phyloP scores from a whole-genome alignment of 2,329 filamentous ascomycete species.

The Emergomyces pasteurianus region DNA sequence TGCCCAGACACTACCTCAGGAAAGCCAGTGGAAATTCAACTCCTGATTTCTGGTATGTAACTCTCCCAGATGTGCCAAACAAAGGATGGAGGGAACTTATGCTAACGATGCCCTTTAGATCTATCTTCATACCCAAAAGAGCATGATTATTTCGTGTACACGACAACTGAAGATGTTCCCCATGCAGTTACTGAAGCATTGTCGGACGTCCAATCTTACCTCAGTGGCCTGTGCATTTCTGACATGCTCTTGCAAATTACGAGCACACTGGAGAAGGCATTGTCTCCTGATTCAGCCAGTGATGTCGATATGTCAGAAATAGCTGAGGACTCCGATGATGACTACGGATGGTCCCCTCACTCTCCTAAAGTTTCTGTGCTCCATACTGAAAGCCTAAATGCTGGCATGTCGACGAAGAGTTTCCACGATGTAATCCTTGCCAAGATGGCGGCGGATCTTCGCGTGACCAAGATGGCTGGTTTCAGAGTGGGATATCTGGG shows the following conservation, averaged over 20 bases:
- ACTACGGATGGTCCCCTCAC: constrained; percentile 21
- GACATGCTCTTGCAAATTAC: constrained; percentile 40
- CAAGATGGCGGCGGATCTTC: constrained; percentile 50
- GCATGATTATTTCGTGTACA: constrained; percentile 48
- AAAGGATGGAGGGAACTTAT: neutral
- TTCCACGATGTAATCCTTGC: neutral
- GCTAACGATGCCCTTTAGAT: constrained; percentile 29
- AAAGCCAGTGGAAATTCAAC: constrained; percentile 24
- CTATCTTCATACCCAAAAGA: constrained; percentile 47
- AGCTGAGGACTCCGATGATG: constrained; percentile 24
- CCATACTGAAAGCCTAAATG: neutral
- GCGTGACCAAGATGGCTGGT: constrained; percentile 48
- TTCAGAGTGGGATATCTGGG: constrained; percentile 57
- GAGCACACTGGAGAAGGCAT: constrained; percentile 21
- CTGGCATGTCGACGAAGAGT: neutral
- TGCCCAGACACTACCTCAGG: constrained; percentile 19
- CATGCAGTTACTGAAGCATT: constrained; percentile 26
- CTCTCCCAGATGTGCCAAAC: neutral
- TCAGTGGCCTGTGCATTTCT: constrained; percentile 33
- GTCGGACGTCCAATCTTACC: constrained; percentile 33
- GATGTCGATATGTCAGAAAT: constrained; percentile 15
- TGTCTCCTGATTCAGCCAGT: constrained; percentile 13
- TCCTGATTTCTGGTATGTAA: constrained; percentile 28
- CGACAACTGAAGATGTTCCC: constrained; percentile 32
- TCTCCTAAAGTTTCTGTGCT: constrained; percentile 4